Base-by-base conservation (phyloP, 2,329 filamentous ascomycete species). In the Arthrobotrys pseudoclavata region DNA sequence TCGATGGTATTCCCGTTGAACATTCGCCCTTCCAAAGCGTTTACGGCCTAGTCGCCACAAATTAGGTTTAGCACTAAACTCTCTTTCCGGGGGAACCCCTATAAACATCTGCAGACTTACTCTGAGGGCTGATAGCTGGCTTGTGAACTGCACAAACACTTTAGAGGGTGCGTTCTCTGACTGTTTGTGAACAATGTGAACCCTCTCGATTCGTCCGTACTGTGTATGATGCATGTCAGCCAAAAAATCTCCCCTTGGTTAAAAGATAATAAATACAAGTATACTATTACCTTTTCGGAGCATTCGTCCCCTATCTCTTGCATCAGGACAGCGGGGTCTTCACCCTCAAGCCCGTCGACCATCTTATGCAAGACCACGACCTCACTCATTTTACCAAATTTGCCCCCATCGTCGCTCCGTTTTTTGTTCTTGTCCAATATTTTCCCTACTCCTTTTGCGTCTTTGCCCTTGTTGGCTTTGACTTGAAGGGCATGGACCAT, bases 241-340 rank as follows among this genome's bases (percentile, higher is more conserved):
- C 47, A 22, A 67, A 42, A 13, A n/a, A 15, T 29, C 9, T 26
- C 20, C 12, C 12, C 20, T 42, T 26, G 10, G 55, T 62, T 53
- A 2, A 1, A n/a, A n/a, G n/a, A n/a, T n/a, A n/a, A n/a, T n/a
- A n/a, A n/a, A n/a, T n/a, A n/a, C n/a, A n/a, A n/a, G n/a, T n/a
- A n/a, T n/a, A n/a, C n/a, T n/a, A n/a, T n/a, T n/a, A 77, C 74
- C 87, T 94, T 94, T 80, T 93, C 89, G 61, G 90, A 91, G 84
- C 96, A 97, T 83, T 97, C 93, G 82, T 97, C 93, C 5, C 96
- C 96, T 84, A 99, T 97, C 83, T 97, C 94, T 85, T 98, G 95
- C 80, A 95, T 91, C 62, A 99, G 85, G 83, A 97, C 95, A n/a
- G 86, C 87, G 10, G 79, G 67, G 15, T 81, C 80, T 52, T 79